Evolutionary conservation across 345 rosid species (phyloP), one percentile per base, ranked within the genome.

Genomic region (Syzygium aromaticum): DNA sequence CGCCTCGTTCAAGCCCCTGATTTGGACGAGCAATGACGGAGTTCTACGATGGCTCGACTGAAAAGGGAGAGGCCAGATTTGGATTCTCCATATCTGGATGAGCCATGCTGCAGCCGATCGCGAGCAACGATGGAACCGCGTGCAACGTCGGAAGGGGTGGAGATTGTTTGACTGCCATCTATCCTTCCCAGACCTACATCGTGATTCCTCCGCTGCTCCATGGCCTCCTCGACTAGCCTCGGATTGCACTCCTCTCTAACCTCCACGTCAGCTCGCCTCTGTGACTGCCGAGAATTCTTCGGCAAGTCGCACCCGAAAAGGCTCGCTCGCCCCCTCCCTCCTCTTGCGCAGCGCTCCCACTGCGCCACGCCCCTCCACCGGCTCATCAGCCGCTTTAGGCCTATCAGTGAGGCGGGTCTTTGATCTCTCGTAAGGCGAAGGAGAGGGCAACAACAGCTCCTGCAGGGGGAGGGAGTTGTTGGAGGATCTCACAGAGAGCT

Each of bases 211-310:
- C 46, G 46, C 46, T 6, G 46, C 46, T 43, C 46, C 46, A 43
- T 43, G 46, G 46, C 46, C 46, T 5, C 46, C 46, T 43, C 46
- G 46, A 43, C 46, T 43, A 43, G 46, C 7, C 46, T 43, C 46
- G 46, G 46, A 43, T 43, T 1, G 46, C 46, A 7, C 46, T 43
- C 46, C 46, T 43, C 46, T 43, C 93, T 92, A 51, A 77, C 86
- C 87, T 95, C 99, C 77, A 90, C 86, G 88, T 95, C 98, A 8
- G 94, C 61, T 84, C 94, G 89, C 84, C 94, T 92, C 90, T 94
- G 94, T 7, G 91, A 88, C 93, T 95, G 90, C 86, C 98, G 87
- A 77, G 77, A 84, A 78, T 87, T 91, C 91, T 94, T 94, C 0
- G 98, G 97, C 3, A 98, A 95, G 30, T 92, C 89, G 88, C 92